These are phyloP conservation scores for Casuarina glauca DNA, from an alignment of 306 rosid genomes.

Conservation along the genomic window DNA sequence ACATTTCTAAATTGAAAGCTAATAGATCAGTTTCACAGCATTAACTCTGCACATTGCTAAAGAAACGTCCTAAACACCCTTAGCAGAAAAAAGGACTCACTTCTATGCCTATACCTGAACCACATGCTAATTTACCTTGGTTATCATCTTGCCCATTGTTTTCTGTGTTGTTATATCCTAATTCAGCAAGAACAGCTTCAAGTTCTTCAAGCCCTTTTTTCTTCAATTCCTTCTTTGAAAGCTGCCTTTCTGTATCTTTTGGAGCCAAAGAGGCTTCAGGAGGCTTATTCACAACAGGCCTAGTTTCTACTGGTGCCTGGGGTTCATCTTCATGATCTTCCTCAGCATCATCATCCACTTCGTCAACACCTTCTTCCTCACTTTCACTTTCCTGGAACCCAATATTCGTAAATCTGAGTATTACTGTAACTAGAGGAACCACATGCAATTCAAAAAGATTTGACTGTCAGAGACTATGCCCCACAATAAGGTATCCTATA, in stretches of 20 bases:
- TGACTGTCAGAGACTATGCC: neutral
- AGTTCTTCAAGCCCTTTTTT: conserved; percentile 81
- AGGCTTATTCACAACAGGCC: conserved; percentile 34
- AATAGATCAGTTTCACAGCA: neutral
- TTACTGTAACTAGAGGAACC: conserved; percentile 9
- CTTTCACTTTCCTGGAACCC: conserved; percentile 61
- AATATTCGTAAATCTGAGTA: conserved; percentile 16
- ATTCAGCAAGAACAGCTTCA: conserved; percentile 79
- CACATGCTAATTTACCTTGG: conserved; percentile 41
- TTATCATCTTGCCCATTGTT: conserved; percentile 47
- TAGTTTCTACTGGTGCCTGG: conserved; percentile 39
- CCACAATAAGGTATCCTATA: neutral
- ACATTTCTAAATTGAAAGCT: neutral
- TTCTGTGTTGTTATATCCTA: conserved; percentile 48
- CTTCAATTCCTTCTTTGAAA: conserved; percentile 79
- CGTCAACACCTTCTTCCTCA: conserved; percentile 58
- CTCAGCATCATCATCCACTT: conserved; percentile 53
- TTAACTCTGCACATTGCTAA: neutral
- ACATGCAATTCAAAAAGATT: neutral
- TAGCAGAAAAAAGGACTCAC: conserved; percentile 2
- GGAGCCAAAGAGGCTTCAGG: conserved; percentile 45
- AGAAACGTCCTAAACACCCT: neutral
- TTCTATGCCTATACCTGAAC: conserved; percentile 6
- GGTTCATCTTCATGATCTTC: conserved; percentile 55
- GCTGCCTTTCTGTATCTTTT: conserved; percentile 74